Conservation (phyloP, 2,329 filamentous ascomycete genomes). For the Claviceps digitariae region DNA sequence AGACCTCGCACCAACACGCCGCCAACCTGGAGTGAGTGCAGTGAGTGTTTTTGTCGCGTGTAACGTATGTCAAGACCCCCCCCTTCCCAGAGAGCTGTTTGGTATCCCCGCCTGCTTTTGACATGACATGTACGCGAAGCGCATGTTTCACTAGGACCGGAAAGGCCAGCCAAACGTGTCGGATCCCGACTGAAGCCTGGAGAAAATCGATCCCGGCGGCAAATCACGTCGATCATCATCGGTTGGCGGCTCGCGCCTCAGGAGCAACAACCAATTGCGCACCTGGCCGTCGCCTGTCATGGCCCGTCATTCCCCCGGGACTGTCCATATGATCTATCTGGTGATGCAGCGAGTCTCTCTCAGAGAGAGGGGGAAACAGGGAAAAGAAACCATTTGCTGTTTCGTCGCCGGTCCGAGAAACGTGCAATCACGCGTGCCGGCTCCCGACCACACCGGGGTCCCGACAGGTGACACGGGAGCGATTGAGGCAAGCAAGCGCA, state of each 20-base stretch:
- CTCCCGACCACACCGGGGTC: neutral
- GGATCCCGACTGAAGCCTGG: neutral
- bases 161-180: constrained; percentile 3
- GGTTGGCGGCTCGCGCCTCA: neutral
- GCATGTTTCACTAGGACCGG: constrained; percentile 2
- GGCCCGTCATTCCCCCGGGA: neutral
- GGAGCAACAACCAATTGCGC: neutral
- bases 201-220: neutral
- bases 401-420: neutral
- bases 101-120: neutral
- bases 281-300: neutral
- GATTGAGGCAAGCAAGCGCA: neutral
- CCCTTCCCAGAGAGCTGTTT: neutral
- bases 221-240: neutral
- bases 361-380: neutral
- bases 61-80: neutral
- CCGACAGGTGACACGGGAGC: neutral
- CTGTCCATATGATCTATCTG: neutral
- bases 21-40: neutral
- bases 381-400: neutral
- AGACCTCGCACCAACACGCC: neutral
- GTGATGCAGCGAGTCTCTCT: neutral
- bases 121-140: neutral
- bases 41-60: neutral
- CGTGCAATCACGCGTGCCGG: neutral